These are phyloP conservation scores for Petunia hybrid DNA, from an alignment of 305 asterid genomes.

Conservation along the genomic window DNA sequence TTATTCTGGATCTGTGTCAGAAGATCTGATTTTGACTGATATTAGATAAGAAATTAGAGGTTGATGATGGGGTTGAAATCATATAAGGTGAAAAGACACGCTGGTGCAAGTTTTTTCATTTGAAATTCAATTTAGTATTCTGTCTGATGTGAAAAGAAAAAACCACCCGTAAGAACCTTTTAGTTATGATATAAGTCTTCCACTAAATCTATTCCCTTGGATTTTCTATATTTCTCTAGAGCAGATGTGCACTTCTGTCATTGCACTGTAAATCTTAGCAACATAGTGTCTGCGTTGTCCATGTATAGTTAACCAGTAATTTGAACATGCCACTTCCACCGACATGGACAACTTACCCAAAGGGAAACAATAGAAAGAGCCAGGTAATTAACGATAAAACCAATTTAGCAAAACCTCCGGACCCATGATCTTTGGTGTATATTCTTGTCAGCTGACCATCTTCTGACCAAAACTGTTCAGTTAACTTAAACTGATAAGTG, in stretches of 20 bases:
- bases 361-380: background rate
- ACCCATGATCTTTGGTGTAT: background rate
- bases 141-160: background rate
- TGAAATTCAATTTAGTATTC: background rate
- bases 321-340: background rate
- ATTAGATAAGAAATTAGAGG: too few species aligned
- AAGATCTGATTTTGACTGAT: too few species aligned
- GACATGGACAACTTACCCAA: background rate
- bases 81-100: too few species aligned
- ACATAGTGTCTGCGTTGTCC: background rate
- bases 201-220: slow-evolving; percentile 2
- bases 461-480: slow-evolving; percentile 17
- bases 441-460: background rate
- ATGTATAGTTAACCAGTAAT: slow-evolving; percentile 2
- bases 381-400: background rate
- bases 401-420: background rate
- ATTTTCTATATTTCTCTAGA: background rate
- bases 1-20: too few species aligned
- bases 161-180: background rate
- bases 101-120: background rate
- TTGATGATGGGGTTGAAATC: too few species aligned
- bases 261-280: slow-evolving; percentile 16
- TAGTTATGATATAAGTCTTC: slow-evolving; percentile 16
- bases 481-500: slow-evolving; percentile 1
- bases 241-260: background rate